phyloP scores from a whole-genome alignment of 192 early-diverging fungal genomes.

The Cladochytrium replicatum region DNA sequence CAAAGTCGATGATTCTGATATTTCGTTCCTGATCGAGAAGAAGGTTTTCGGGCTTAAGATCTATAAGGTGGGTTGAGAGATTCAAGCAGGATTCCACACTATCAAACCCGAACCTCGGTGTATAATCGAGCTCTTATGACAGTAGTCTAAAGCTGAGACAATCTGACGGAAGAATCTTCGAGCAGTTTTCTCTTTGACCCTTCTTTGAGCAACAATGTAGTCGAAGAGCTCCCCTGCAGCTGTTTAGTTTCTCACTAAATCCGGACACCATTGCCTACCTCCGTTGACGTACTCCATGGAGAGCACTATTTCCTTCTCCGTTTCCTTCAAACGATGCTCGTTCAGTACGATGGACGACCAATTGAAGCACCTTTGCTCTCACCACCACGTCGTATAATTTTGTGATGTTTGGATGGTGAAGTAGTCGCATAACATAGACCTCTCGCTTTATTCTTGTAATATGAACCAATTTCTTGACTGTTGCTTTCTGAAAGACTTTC shows the following conservation, averaged over 20 bases:
- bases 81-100: neutral
- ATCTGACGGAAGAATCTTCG: conserved; percentile 2
- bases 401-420: neutral
- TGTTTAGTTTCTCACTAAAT: neutral
- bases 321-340: neutral
- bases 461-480: conserved; percentile 2
- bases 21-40: conserved; percentile 1
- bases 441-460: conserved; percentile 4
- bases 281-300: conserved; percentile 3
- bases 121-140: conserved; percentile 6
- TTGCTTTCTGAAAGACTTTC: conserved; percentile 3
- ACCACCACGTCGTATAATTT: conserved; percentile 2
- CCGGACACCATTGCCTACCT: neutral
- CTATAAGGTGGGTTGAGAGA: too few relatives aligned
- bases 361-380: neutral
- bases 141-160: conserved; percentile 4
- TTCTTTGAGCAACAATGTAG: conserved; percentile 4
- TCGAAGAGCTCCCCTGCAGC: conserved; percentile 1
- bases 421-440: conserved; percentile 1
- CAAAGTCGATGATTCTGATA: conserved; percentile 16
- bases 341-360: too few relatives aligned
- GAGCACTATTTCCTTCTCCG: conserved; percentile 3
- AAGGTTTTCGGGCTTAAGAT: conserved; percentile 2
- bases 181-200: conserved; percentile 1
- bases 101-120: conserved; percentile 1